These are phyloP conservation scores for Hanseniaspora clermontiae DNA, from an alignment of 805 yeast species.

Conservation along the genomic window DNA sequence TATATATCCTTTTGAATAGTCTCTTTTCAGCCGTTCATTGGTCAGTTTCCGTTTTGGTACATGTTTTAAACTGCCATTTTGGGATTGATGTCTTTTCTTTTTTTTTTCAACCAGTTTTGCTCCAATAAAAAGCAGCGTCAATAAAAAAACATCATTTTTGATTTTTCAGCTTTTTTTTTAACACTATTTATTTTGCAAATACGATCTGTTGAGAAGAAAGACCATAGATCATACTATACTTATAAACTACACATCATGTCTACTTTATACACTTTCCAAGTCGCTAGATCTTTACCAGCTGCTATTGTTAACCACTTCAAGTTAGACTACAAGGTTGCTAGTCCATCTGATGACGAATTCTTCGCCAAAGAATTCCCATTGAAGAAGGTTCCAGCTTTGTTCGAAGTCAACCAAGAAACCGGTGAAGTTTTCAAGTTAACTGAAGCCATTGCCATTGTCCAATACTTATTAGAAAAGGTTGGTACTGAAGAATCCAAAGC, in stretches of 20 bases:
- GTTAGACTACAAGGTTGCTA: conserved; percentile 37
- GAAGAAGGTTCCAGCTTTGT: conserved; percentile 52
- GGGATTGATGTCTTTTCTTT: not conserved
- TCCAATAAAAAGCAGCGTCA: not conserved
- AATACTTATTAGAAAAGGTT: conserved; percentile 34
- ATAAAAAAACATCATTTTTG: no score
- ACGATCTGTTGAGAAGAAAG: no score
- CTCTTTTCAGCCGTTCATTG: not conserved
- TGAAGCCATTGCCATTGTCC: conserved; percentile 53
- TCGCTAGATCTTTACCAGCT: conserved; percentile 33
- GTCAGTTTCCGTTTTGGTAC: not conserved
- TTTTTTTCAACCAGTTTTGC: not conserved
- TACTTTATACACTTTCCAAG: conserved; percentile 40
- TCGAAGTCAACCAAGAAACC: conserved; percentile 42
- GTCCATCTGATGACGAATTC: conserved; percentile 27
- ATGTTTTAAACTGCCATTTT: not conserved
- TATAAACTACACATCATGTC: conserved; percentile 36
- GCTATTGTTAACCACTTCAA: conserved; percentile 47
- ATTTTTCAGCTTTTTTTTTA: no score
- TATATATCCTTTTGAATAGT: no score
- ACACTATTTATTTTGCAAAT: not conserved
- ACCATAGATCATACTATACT: not conserved
- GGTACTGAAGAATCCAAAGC: conserved; percentile 25
- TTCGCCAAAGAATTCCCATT: conserved; percentile 49
- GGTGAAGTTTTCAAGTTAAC: conserved; percentile 39